Evolutionary conservation across 257 asterid genomes (phyloP).

Genomic region (Solanum acaule): DNA sequence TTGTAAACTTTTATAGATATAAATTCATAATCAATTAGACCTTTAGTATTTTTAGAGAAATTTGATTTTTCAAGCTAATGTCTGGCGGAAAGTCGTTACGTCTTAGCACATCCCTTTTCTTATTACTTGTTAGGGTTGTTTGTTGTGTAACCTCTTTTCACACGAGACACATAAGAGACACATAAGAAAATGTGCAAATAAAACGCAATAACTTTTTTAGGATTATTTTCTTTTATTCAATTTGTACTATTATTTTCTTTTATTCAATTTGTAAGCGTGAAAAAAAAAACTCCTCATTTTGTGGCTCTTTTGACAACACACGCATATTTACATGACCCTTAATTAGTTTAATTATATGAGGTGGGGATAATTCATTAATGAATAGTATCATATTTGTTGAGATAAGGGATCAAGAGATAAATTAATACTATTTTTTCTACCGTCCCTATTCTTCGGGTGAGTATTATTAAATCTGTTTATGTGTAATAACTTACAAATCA

Average conservation of each 20-base stretch:
- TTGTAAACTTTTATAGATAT: too few relatives aligned
- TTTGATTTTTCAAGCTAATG: background rate
- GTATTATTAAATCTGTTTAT: rapidly evolving
- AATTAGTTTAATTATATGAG: background rate
- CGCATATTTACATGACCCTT: background rate
- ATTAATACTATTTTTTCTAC: background rate
- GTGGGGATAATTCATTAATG: background rate
- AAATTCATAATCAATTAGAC: too few relatives aligned
- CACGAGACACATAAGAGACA: background rate
- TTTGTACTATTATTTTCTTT: too few relatives aligned
- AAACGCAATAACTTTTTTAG: background rate
- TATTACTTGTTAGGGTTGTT: too few relatives aligned
- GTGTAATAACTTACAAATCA: background rate
- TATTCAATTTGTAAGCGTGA: background rate
- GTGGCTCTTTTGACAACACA: background rate
- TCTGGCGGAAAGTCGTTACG: background rate
- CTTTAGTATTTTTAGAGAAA: too few relatives aligned
- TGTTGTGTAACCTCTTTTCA: background rate
- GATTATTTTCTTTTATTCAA: background rate
- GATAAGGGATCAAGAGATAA: background rate
- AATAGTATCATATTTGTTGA: background rate
- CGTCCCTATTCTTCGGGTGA: background rate
- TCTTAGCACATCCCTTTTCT: background rate
- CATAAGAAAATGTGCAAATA: background rate
- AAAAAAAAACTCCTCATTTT: background rate